phyloP scores from a whole-genome alignment of 2,329 filamentous ascomycete species.

The Verticillium longisporum region DNA sequence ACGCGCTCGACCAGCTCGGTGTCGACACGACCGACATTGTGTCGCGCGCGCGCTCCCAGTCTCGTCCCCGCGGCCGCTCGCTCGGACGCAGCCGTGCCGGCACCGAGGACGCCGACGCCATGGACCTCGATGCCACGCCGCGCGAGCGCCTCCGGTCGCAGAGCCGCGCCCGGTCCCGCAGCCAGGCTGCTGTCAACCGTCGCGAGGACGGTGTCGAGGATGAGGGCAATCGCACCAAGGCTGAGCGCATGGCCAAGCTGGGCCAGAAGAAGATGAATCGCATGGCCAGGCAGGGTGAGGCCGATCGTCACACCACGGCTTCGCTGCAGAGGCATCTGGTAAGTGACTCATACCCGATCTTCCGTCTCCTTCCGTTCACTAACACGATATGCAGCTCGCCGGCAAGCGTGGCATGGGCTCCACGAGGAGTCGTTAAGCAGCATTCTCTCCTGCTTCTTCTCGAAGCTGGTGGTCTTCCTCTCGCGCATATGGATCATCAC shows the following conservation, averaged over 20 bases:
- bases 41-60: conserved; percentile 63
- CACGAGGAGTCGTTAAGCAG: conserved; percentile 60
- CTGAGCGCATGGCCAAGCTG: conserved; percentile 80
- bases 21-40: conserved; percentile 73
- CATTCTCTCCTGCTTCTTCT: not conserved
- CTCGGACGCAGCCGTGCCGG: conserved; percentile 54
- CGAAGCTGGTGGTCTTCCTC: not conserved
- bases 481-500: not conserved
- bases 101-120: conserved; percentile 61
- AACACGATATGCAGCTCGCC: conserved; percentile 46
- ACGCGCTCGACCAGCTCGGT: conserved; percentile 76
- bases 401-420: conserved; percentile 95
- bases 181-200: conserved; percentile 49
- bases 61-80: conserved; percentile 65
- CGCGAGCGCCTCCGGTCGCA: conserved; percentile 62
- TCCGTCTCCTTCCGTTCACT: conserved; percentile 15
- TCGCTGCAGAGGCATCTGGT: conserved; percentile 87
- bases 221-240: conserved; percentile 62
- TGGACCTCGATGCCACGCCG: conserved; percentile 61
- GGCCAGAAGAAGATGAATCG: conserved; percentile 98
- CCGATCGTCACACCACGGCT: conserved; percentile 80
- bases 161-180: conserved; percentile 56
- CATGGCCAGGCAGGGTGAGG: conserved; percentile 94
- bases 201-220: conserved; percentile 71
- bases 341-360: conserved; percentile 30